Evolutionary conservation across 352 stramenopile species (phyloP), one percentile per base, ranked within the genome.

Genomic region (Phytophthora hibernalis): DNA sequence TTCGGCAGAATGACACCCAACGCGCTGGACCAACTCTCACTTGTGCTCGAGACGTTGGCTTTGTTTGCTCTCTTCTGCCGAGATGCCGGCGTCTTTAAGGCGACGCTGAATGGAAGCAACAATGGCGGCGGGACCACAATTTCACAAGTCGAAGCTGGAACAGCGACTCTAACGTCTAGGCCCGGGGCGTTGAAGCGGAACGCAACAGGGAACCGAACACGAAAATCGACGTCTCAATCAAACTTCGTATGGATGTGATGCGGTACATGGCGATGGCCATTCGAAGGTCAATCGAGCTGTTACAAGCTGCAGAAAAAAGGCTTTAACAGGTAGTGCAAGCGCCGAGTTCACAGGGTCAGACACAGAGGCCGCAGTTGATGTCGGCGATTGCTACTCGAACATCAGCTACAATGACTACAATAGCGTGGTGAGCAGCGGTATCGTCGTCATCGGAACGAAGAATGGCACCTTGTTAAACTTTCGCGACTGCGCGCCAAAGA

Each of bases 201-300:
- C 43, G 18, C 15, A 33, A 49, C 38, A 54, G 54, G 12, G 35
- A 74, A 12, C 45, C 67, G 13, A 54, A 44, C 0, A 76, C 87
- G 18, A 77, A 79, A 40, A 75, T 91, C 20, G 87, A 95, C 42
- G 75, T 95, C 26, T 89, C 85, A 4, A 92, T 90, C 62, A 87
- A 92, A 35, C 70, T 96, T 31, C 84, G 87, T 22, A 90, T 89
- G 76, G 83, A 89, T 63, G 77, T 96, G 57, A 94, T 96, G 87
- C 86, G 86, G 66, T 96, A 96, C 65, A 96, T 89, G 70, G 92
- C 83, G 12, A 83, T 90, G 72, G 87, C 85, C 3, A 94, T 96
- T 48, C 85, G 89, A 61, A 73, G 87, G 64, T 91, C 81, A 3
- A 91, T 88, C 56, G 74, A 85, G 35, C 73, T 83, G 54, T 77